Percentiles rank a stretch among this genome's conserved stretches.
These are phyloP conservation scores for Apiospora aurea DNA, from an alignment of 2,329 filamentous ascomycete species.

Conservation along the genomic window DNA sequence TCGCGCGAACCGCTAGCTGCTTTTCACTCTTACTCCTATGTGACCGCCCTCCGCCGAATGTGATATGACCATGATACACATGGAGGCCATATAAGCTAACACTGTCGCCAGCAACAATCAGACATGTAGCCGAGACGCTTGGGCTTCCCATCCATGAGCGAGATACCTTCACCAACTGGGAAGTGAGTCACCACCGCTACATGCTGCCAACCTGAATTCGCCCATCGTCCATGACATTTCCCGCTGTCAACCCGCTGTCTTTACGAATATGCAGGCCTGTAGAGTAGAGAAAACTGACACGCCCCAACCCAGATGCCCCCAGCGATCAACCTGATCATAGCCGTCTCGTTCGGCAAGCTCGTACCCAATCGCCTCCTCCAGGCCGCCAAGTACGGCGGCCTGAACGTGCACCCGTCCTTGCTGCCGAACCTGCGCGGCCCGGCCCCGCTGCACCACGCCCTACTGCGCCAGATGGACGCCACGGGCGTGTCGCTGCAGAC, in stretches of 20 bases:
- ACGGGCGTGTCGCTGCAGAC: slow-evolving; percentile 90
- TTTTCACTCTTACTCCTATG: not conserved
- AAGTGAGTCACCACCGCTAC: slow-evolving; percentile 55
- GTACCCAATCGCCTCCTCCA: slow-evolving; percentile 79
- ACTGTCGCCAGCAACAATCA: slow-evolving; percentile 72
- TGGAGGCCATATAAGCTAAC: not conserved
- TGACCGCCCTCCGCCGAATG: not conserved
- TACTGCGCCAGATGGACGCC: slow-evolving; percentile 65
- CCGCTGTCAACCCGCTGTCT: not conserved
- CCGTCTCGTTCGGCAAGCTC: slow-evolving; percentile 93
- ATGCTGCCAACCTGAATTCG: not conserved
- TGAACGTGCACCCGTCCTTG: slow-evolving; percentile 93
- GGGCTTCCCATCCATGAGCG: slow-evolving; percentile 74
- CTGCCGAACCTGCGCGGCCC: slow-evolving; percentile 87
- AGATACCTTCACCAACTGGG: slow-evolving; percentile 85
- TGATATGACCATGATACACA: not conserved
- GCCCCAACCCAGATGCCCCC: slow-evolving; percentile 57
- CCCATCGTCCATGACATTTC: slow-evolving; percentile 7
- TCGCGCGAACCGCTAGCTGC: not conserved
- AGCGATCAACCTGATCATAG: slow-evolving; percentile 79
- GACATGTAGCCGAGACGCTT: slow-evolving; percentile 67
- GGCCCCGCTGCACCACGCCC: slow-evolving; percentile 85
- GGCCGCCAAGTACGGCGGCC: slow-evolving; percentile 77
- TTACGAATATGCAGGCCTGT: not conserved
- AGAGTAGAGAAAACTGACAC: not conserved